Evolutionary conservation across 2,329 filamentous ascomycete species (phyloP).

Genomic region (Geosmithia morbida): DNA sequence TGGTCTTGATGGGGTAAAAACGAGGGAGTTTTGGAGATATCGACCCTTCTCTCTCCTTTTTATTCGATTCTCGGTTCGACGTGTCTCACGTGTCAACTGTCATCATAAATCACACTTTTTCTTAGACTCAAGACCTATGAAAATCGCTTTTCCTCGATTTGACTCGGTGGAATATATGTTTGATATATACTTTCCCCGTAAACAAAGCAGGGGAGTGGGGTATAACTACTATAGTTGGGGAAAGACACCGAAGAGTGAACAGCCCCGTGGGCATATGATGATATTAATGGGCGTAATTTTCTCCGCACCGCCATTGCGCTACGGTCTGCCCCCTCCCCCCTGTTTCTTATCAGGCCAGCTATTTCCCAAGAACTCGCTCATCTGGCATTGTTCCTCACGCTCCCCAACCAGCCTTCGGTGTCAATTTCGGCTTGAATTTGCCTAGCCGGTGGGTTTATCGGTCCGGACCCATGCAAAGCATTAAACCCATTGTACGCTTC

Average conservation of each 20-base stretch:
- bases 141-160: background rate
- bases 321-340: no score
- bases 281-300: no score
- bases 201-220: no score
- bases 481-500: background rate
- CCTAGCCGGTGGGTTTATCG: background rate
- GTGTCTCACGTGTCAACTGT: background rate
- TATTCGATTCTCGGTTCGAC: background rate
- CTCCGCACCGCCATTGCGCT: background rate
- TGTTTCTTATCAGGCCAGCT: no score
- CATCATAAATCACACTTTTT: background rate
- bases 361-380: background rate
- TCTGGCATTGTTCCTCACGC: background rate
- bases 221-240: no score
- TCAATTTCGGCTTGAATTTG: background rate
- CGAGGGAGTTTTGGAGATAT: no score
- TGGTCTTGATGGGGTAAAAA: no score
- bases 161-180: background rate
- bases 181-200: no score
- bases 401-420: background rate
- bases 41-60: background rate
- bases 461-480: background rate
- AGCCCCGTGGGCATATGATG: no score
- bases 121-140: background rate
- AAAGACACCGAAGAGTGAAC: no score